Evolutionary conservation across 2,329 filamentous ascomycete species (phyloP).

Genomic region (Exophiala dermatitidis): DNA sequence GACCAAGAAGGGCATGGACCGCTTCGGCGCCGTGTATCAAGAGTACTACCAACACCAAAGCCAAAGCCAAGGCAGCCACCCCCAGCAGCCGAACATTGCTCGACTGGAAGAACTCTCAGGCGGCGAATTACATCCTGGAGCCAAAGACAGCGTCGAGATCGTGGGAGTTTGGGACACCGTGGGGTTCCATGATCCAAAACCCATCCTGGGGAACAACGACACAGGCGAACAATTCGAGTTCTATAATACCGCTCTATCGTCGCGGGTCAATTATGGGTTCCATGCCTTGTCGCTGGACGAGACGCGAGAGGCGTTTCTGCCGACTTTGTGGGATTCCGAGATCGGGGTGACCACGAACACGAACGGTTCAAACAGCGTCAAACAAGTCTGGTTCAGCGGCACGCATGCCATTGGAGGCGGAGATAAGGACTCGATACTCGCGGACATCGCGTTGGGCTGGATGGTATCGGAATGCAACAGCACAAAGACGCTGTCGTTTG

Average conservation of each 20-base stretch:
- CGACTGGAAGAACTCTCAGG: neutral
- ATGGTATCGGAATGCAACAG: neutral
- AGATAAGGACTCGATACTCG: neutral
- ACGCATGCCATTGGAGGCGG: neutral
- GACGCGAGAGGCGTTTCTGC: neutral
- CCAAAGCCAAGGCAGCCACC: neutral
- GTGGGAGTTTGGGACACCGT: neutral
- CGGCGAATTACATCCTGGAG: neutral
- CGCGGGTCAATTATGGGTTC: neutral
- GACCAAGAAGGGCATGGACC: conserved; percentile 23
- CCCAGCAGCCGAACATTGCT: neutral
- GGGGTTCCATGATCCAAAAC: neutral
- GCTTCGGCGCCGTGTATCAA: conserved; percentile 25
- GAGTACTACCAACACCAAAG: neutral
- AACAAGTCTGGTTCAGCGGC: conserved; percentile 2
- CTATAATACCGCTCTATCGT: neutral
- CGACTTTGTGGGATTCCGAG: neutral
- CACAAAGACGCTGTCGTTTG: neutral
- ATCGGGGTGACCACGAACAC: neutral
- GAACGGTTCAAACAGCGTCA: neutral
- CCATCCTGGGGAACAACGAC: no score
- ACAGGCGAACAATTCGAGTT: neutral
- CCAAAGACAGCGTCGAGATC: neutral
- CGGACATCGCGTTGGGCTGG: neutral
- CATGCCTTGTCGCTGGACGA: neutral